A percentile compares a stretch with the other conserved stretches of the same genome.
Evolutionary conservation across 140 eudicot species (phyloP).

Genomic region (Flaveria floridana): DNA sequence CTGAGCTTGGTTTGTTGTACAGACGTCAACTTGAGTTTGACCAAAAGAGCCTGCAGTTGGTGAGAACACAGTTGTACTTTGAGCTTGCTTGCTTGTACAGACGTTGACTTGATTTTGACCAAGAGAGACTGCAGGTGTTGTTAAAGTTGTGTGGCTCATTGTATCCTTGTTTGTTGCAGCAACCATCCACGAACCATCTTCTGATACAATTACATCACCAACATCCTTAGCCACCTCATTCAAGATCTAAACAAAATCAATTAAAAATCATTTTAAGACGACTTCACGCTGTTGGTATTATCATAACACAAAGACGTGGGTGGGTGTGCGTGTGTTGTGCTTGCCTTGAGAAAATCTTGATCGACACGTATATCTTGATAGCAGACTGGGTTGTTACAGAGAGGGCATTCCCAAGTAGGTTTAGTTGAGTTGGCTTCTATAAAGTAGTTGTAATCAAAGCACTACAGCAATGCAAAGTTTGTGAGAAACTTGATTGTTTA

Average conservation of each 20-base stretch:
- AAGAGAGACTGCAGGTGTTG: slow-evolving; percentile 10
- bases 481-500: slow-evolving; percentile 5
- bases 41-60: not conserved
- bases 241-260: slow-evolving; percentile 38
- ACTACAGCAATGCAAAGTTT: slow-evolving; percentile 35
- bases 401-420: slow-evolving; percentile 57
- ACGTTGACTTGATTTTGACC: not conserved
- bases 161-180: slow-evolving; percentile 22
- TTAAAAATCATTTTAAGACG: not conserved
- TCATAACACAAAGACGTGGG: not conserved
- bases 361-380: slow-evolving; percentile 51
- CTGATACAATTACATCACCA: slow-evolving; percentile 33
- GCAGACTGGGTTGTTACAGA: slow-evolving; percentile 47
- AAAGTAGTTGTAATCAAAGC: slow-evolving; percentile 49
- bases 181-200: slow-evolving; percentile 44
- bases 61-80: not conserved
- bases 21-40: not conserved
- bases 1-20: slow-evolving; percentile 18
- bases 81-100: not conserved
- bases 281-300: not conserved
- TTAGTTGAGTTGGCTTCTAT: slow-evolving; percentile 40
- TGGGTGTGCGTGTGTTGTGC: slow-evolving; percentile 13
- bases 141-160: slow-evolving; percentile 13
- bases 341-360: slow-evolving; percentile 47
- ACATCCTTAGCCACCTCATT: slow-evolving; percentile 38